Conservation (phyloP, 1,139 yeast genomes). For the Diutina ranongensis region DNA sequence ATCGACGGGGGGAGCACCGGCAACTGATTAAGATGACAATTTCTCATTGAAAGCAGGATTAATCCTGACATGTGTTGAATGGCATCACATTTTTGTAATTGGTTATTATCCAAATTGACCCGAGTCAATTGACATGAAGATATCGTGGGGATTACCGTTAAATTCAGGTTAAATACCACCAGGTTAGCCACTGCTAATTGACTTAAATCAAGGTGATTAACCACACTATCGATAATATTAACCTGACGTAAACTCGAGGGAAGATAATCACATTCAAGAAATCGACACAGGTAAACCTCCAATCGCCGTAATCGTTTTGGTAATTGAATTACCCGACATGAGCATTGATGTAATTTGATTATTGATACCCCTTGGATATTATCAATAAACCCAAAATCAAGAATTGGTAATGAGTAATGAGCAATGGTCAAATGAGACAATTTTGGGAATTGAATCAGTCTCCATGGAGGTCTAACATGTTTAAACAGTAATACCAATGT, state of each 20-base stretch:
- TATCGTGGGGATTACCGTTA: not conserved
- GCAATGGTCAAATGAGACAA: not conserved
- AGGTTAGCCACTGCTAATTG: too few species aligned
- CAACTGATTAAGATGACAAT: not conserved
- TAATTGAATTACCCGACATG: not conserved
- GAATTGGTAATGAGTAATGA: not conserved
- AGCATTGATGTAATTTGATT: not conserved
- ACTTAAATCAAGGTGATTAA: too few species aligned
- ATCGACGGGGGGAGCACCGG: not conserved
- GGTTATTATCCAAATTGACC: not conserved
- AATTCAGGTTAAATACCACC: not conserved
- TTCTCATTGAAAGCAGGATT: not conserved
- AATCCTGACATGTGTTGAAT: too few species aligned
- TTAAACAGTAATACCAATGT: not conserved
- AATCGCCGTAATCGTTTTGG: not conserved
- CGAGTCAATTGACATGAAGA: not conserved
- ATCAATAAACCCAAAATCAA: not conserved
- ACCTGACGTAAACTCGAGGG: not conserved
- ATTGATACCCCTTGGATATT: too few species aligned
- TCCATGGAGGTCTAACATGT: not conserved
- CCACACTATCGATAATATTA: too few species aligned
- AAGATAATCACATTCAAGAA: not conserved
- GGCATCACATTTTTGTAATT: not conserved
- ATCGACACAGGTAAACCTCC: not conserved
- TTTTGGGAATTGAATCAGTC: not conserved